These are phyloP conservation scores for Gynostemma pentaphyllum DNA, from an alignment of 306 rosid genomes.

Conservation along the genomic window DNA sequence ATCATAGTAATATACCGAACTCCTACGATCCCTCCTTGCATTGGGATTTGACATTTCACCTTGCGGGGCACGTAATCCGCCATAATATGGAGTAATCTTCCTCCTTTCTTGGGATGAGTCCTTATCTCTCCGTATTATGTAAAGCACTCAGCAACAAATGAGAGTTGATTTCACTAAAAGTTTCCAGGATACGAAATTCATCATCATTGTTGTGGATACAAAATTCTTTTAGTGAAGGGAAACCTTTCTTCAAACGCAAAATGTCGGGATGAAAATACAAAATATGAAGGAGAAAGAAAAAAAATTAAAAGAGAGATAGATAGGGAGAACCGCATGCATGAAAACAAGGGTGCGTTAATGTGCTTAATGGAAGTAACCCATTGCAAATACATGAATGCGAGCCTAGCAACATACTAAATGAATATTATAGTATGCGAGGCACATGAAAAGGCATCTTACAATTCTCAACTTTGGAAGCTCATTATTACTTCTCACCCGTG, in stretches of 20 bases:
- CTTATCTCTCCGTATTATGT: conserved; percentile 31
- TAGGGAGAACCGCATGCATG: background rate
- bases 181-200: background rate
- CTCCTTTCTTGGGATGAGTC: conserved; percentile 32
- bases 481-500: conserved; percentile 40
- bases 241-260: background rate
- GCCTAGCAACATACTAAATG: background rate
- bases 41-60: conserved; percentile 28
- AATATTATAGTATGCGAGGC: background rate
- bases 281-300: background rate
- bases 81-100: conserved; percentile 20
- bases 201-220: background rate
- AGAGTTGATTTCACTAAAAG: background rate
- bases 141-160: background rate
- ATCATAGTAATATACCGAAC: conserved; percentile 39
- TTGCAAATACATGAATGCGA: background rate
- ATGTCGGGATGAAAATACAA: background rate
- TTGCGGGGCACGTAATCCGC: conserved; percentile 23
- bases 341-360: background rate
- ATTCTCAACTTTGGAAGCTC: conserved; percentile 37
- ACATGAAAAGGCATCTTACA: conserved; percentile 30
- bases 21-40: conserved; percentile 21
- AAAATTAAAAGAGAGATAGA: no score
- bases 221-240: background rate
- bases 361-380: background rate